Percentiles rank a stretch among this genome's conserved stretches.
These are phyloP conservation scores for Suhomyces chickasaworum DNA, from an alignment of 1,139 yeast species.

Conservation along the genomic window DNA sequence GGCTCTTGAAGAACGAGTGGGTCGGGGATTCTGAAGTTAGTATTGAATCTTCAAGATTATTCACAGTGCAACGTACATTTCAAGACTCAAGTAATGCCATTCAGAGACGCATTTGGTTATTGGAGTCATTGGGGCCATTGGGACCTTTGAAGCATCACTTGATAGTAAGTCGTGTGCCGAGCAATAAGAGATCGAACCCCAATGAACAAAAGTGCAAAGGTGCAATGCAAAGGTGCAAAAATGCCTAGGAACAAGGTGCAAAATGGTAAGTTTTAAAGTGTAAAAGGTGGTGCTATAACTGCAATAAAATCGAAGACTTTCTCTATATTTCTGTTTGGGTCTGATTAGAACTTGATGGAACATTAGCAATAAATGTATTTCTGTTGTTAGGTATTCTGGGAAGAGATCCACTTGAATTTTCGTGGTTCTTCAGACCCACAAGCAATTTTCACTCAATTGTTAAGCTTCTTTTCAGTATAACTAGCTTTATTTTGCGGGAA, in stretches of 20 bases:
- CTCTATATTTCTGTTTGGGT: too few relatives aligned
- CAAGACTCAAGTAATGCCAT: constrained; percentile 21
- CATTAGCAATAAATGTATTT: too few relatives aligned
- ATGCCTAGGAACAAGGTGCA: too few relatives aligned
- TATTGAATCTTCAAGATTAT: background rate
- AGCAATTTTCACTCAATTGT: too few relatives aligned
- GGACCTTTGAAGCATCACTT: background rate
- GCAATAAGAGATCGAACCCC: background rate
- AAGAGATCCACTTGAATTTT: too few relatives aligned
- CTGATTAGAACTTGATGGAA: too few relatives aligned
- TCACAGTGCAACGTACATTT: constrained; percentile 18
- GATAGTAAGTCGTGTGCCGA: constrained; percentile 5
- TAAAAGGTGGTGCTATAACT: too few relatives aligned
- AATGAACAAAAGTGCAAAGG: background rate
- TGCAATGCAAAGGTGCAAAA: background rate
- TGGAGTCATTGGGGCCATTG: background rate
- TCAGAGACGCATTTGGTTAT: background rate
- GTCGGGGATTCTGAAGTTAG: constrained; percentile 21
- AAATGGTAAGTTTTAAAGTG: too few relatives aligned
- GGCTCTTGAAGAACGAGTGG: constrained; percentile 16
- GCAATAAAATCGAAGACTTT: too few relatives aligned
- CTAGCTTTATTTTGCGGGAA: background rate
- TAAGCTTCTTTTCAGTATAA: too few relatives aligned
- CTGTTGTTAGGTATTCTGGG: too few relatives aligned
- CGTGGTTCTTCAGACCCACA: too few relatives aligned